Percentiles rank a stretch among this genome's conserved stretches.
These are phyloP conservation scores for Plantago major DNA, from an alignment of 257 asterid genomes.

Conservation along the genomic window DNA sequence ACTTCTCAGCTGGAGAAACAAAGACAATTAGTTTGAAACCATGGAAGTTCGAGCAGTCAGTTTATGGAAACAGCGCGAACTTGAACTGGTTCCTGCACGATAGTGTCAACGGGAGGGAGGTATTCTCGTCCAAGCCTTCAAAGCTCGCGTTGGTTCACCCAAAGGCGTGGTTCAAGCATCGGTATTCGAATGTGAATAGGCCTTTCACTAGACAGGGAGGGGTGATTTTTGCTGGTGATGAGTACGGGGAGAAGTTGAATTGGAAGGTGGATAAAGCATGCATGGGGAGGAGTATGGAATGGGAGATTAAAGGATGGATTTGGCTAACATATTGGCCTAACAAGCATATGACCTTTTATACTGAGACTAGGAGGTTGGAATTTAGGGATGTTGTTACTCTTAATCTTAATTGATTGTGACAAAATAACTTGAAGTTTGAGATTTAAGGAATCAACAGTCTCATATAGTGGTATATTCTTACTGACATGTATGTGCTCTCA, in stretches of 20 bases:
- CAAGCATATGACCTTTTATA: conserved; percentile 48
- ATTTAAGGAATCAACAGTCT: neutral
- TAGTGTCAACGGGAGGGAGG: conserved; percentile 67
- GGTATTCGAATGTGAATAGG: conserved; percentile 60
- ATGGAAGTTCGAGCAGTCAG: conserved; percentile 89
- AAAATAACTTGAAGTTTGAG: neutral
- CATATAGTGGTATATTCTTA: too few relatives aligned
- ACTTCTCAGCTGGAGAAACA: conserved; percentile 57
- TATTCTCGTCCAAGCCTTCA: conserved; percentile 75
- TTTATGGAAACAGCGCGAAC: conserved; percentile 44
- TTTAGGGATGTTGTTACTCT: conserved; percentile 55
- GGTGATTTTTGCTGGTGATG: conserved; percentile 79
- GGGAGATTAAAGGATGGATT: conserved; percentile 79
- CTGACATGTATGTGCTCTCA: neutral
- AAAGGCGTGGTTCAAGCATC: conserved; percentile 75
- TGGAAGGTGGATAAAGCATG: conserved; percentile 69
- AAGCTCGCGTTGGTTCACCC: conserved; percentile 59
- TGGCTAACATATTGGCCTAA: conserved; percentile 97
- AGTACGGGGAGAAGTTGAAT: conserved; percentile 74
- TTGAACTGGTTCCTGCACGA: conserved; percentile 84
- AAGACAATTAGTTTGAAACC: conserved; percentile 55
- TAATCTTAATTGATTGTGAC: conserved; percentile 25
- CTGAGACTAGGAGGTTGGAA: conserved; percentile 71
- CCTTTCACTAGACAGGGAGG: conserved; percentile 83
- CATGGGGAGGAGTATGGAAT: conserved; percentile 63